These are phyloP conservation scores for Leptographium wingfieldii DNA, from an alignment of 2,329 filamentous ascomycete species.

Conservation along the genomic window DNA sequence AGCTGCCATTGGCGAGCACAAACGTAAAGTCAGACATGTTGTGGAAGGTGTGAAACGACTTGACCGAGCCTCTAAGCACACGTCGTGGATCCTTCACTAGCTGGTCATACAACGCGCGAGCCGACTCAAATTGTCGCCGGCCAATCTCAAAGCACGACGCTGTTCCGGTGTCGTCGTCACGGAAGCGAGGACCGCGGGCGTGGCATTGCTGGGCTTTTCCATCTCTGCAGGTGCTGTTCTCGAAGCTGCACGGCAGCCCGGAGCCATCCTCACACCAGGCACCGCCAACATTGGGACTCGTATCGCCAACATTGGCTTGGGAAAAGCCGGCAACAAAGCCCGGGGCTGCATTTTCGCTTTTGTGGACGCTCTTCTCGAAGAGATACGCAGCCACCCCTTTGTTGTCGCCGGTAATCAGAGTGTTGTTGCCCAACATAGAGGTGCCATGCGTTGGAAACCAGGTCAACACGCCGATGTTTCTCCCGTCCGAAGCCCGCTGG, in stretches of 20 bases:
- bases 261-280: conserved; percentile 79
- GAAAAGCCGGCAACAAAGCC: conserved; percentile 83
- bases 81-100: conserved; percentile 33
- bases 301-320: conserved; percentile 83
- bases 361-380: conserved; percentile 58
- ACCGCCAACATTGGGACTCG: conserved; percentile 70
- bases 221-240: conserved; percentile 66
- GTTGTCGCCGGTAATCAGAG: conserved; percentile 78
- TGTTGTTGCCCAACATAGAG: conserved; percentile 82
- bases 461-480: conserved; percentile 67
- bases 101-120: conserved; percentile 32
- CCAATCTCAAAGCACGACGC: conserved; percentile 70
- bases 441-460: conserved; percentile 91
- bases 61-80: conserved; percentile 52
- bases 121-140: conserved; percentile 50
- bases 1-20: conserved; percentile 55
- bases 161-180: conserved; percentile 54
- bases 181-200: conserved; percentile 55
- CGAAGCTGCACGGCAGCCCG: conserved; percentile 52
- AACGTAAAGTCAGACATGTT: conserved; percentile 68
- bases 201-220: conserved; percentile 57
- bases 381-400: conserved; percentile 80
- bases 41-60: conserved; percentile 68
- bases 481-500: conserved; percentile 54
- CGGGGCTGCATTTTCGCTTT: conserved; percentile 37